Evolutionary conservation across 2,329 filamentous ascomycete genomes (phyloP).

Genomic region (Cyphellophora attinorum): DNA sequence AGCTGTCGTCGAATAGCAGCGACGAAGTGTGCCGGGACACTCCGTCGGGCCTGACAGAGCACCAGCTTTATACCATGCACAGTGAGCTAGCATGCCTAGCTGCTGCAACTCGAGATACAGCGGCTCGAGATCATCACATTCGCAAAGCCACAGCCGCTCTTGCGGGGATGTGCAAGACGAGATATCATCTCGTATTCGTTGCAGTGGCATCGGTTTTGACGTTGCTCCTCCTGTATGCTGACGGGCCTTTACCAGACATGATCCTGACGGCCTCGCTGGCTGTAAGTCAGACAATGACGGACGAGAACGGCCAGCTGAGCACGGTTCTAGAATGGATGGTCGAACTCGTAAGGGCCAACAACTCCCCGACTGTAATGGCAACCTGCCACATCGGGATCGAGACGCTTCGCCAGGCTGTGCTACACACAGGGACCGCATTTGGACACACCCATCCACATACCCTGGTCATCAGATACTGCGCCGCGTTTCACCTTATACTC

Average conservation of each 20-base stretch:
- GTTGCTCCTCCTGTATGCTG: slow-evolving; percentile 4
- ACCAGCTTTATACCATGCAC: slow-evolving; percentile 1
- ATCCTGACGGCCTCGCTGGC: slow-evolving; percentile 2
- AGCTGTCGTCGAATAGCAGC: too few relatives aligned
- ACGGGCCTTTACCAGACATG: slow-evolving; percentile 1
- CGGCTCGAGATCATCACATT: not conserved
- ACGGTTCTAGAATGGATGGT: slow-evolving; percentile 5
- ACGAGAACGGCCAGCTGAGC: not conserved
- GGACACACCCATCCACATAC: slow-evolving; percentile 3
- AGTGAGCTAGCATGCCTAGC: slow-evolving; percentile 3
- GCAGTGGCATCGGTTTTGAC: slow-evolving; percentile 2
- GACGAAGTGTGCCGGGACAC: too few relatives aligned
- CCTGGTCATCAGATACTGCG: slow-evolving; percentile 3
- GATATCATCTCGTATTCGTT: slow-evolving; percentile 1
- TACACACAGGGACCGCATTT: not conserved
- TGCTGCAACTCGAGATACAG: slow-evolving; percentile 1
- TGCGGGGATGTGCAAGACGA: slow-evolving; percentile 2
- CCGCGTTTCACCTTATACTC: slow-evolving; percentile 3
- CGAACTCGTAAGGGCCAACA: not conserved
- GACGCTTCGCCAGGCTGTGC: slow-evolving; percentile 1
- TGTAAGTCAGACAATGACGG: not conserved
- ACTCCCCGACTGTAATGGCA: too few relatives aligned
- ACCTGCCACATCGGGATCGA: not conserved
- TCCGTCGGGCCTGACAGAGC: too few relatives aligned
- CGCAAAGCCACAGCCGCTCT: not conserved